phyloP scores from a whole-genome alignment of 371 early-diverging fungal species.

The Chytridium lagenaria region DNA sequence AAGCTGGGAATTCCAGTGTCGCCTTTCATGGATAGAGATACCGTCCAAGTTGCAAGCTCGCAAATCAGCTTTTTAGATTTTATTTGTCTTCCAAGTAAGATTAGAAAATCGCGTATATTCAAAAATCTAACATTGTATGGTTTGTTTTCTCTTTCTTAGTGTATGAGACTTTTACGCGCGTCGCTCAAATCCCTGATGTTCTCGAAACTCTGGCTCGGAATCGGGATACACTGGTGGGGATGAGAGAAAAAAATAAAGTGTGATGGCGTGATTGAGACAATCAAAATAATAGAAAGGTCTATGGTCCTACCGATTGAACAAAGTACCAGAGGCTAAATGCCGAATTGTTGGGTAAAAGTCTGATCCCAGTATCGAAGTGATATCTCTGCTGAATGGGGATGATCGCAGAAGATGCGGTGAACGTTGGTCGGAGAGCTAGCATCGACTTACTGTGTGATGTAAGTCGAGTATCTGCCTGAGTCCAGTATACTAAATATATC shows the following conservation, averaged over 20 bases:
- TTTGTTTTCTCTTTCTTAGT: slow-evolving; percentile 3
- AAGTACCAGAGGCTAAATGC: too few relatives aligned
- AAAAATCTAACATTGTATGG: background rate
- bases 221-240: slow-evolving; percentile 7
- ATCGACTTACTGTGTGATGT: too few relatives aligned
- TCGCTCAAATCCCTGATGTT: background rate
- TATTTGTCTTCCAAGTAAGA: slow-evolving; percentile 36
- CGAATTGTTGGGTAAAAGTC: too few relatives aligned
- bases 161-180: slow-evolving; percentile 18
- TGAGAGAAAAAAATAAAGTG: slow-evolving; percentile 10
- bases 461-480: too few relatives aligned
- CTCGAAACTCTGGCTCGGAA: background rate
- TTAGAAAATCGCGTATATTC: background rate
- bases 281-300: background rate
- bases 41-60: slow-evolving; percentile 43
- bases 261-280: background rate
- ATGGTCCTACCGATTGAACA: too few relatives aligned
- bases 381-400: too few relatives aligned
- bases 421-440: too few relatives aligned
- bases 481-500: too few relatives aligned
- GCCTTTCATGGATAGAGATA: slow-evolving; percentile 50
- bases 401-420: too few relatives aligned
- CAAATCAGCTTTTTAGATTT: slow-evolving; percentile 42
- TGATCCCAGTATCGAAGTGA: too few relatives aligned
- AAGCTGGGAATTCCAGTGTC: slow-evolving; percentile 49